Evolutionary conservation across 169 alveolate species (phyloP).

Genomic region (Babesia ovis): DNA sequence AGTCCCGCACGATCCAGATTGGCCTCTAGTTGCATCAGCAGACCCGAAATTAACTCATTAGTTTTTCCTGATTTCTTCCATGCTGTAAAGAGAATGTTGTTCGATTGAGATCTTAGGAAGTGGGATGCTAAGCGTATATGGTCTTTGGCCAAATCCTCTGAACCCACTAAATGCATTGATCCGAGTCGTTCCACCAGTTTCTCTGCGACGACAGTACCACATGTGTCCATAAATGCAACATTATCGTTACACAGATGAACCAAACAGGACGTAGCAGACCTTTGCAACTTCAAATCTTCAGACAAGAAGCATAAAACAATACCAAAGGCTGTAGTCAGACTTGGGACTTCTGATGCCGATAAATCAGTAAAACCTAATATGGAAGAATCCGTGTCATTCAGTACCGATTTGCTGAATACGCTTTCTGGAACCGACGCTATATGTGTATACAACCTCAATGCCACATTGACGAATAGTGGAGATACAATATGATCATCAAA

Average conservation of each 20-base stretch:
- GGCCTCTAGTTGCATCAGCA: slow-evolving; percentile 56
- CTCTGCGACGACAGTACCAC: slow-evolving; percentile 45
- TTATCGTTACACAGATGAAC: slow-evolving; percentile 23
- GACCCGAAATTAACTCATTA: slow-evolving; percentile 37
- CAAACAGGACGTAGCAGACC: slow-evolving; percentile 19
- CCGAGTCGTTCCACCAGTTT: slow-evolving; percentile 51
- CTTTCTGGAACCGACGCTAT: neutral
- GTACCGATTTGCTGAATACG: neutral
- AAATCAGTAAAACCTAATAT: neutral
- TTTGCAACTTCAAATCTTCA: slow-evolving; percentile 50
- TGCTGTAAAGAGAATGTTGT: slow-evolving; percentile 35
- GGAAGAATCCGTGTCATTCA: neutral
- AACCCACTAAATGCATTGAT: slow-evolving; percentile 46
- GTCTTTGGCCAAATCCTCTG: slow-evolving; percentile 61
- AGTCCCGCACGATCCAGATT: slow-evolving; percentile 45
- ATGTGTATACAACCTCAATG: slow-evolving; percentile 33
- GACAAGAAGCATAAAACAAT: slow-evolving; percentile 42
- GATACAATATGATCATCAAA: slow-evolving; percentile 52
- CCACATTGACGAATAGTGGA: slow-evolving; percentile 48
- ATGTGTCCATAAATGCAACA: slow-evolving; percentile 17
- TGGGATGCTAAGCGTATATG: slow-evolving; percentile 15
- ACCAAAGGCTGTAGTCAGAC: slow-evolving; percentile 18
- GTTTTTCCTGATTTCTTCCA: slow-evolving; percentile 41
- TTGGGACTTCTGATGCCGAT: neutral
- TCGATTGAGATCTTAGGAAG: slow-evolving; percentile 10